phyloP scores from a whole-genome alignment of 768 basidiomycete species.

The Phlebiopsis gigantea region DNA sequence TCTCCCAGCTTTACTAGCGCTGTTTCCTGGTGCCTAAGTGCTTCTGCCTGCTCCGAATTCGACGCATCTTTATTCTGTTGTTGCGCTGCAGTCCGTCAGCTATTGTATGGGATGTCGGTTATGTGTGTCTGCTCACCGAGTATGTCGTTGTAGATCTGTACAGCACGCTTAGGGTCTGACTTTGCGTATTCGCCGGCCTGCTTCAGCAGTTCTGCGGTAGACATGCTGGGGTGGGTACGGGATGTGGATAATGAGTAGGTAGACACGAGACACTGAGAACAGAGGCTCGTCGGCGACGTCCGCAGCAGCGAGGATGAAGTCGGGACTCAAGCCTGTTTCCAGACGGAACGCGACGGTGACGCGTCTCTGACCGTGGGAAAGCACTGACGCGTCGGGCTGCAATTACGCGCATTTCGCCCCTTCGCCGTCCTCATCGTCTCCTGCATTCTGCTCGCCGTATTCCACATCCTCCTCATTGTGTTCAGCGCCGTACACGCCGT shows the following conservation, averaged over 20 bases:
- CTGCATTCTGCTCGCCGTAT: neutral
- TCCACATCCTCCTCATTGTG: neutral
- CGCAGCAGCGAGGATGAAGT: neutral
- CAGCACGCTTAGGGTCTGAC: conserved; percentile 56
- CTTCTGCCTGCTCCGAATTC: conserved; percentile 43
- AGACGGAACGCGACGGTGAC: conserved; percentile 24
- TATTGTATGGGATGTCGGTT: neutral
- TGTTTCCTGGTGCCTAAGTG: conserved; percentile 73
- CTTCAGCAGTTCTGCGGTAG: conserved; percentile 34
- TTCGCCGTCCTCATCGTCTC: conserved; percentile 2
- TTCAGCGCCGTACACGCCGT: neutral
- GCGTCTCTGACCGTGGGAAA: conserved; percentile 29
- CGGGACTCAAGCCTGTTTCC: neutral
- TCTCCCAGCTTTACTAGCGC: conserved; percentile 84
- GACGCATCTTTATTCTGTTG: conserved; percentile 45
- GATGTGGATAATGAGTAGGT: neutral
- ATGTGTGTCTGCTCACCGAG: conserved; percentile 32
- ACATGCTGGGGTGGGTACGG: neutral
- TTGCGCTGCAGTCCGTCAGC: neutral
- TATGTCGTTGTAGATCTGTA: conserved; percentile 70
- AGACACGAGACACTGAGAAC: too few species aligned
- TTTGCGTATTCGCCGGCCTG: conserved; percentile 48
- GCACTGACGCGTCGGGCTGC: conserved; percentile 31
- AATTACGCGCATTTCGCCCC: conserved; percentile 11
- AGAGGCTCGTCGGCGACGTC: too few species aligned